phyloP scores from a whole-genome alignment of 2,329 filamentous ascomycete species.

The Ascochyta clinopodiicola region DNA sequence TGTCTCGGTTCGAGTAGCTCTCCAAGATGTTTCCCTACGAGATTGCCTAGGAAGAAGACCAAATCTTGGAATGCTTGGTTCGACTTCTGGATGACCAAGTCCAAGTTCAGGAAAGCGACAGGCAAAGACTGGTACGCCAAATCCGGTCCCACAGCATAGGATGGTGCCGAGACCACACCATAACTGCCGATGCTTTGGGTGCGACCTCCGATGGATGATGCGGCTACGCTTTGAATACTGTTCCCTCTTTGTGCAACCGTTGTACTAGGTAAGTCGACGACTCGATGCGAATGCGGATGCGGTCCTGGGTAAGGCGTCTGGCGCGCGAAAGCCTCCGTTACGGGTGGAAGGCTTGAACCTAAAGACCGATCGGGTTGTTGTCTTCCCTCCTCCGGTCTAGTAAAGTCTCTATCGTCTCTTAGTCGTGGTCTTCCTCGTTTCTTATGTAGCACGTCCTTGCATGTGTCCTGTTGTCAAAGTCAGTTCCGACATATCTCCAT shows the following conservation, averaged over 20 bases:
- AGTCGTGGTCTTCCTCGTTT: slow-evolving; percentile 80
- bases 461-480: slow-evolving; percentile 65
- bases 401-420: slow-evolving; percentile 62
- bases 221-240: slow-evolving; percentile 20
- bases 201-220: slow-evolving; percentile 24
- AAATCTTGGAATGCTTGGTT: slow-evolving; percentile 55
- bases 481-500: slow-evolving; percentile 13
- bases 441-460: slow-evolving; percentile 85
- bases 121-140: slow-evolving; percentile 39
- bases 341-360: slow-evolving; percentile 29
- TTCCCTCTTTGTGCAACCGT: slow-evolving; percentile 28
- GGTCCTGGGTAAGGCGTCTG: slow-evolving; percentile 30
- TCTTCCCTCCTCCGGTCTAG: slow-evolving; percentile 38
- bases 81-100: slow-evolving; percentile 55
- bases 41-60: slow-evolving; percentile 48
- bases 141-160: slow-evolving; percentile 34
- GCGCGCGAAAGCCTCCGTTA: slow-evolving; percentile 27
- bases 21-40: slow-evolving; percentile 49
- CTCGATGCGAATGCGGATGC: slow-evolving; percentile 30
- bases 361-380: slow-evolving; percentile 34
- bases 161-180: slow-evolving; percentile 22
- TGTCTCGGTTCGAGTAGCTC: slow-evolving; percentile 54
- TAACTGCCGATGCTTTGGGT: slow-evolving; percentile 26
- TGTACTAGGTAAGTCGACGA: slow-evolving; percentile 32
- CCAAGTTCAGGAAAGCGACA: slow-evolving; percentile 55